Evolutionary conservation across 2,329 filamentous ascomycete species (phyloP).

Genomic region (Venturia aucupariae): DNA sequence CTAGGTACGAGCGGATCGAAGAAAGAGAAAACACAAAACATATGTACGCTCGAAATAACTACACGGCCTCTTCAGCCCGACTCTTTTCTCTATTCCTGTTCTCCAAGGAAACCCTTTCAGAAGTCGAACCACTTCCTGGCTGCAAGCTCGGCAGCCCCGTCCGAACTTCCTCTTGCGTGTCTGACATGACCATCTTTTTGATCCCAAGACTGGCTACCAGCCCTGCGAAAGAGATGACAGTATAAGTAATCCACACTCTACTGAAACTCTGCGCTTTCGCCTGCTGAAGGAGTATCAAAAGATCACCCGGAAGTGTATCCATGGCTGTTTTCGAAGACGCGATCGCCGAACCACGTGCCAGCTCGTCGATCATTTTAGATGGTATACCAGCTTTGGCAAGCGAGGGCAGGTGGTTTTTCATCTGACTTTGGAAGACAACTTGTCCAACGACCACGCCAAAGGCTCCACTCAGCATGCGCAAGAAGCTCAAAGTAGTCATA

Average conservation of each 20-base stretch:
- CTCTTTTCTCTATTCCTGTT: neutral
- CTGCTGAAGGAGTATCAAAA: conserved; percentile 30
- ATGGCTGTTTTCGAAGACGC: conserved; percentile 46
- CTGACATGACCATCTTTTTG: conserved; percentile 22
- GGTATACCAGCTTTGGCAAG: conserved; percentile 37
- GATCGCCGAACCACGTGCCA: conserved; percentile 26
- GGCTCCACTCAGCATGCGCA: conserved; percentile 54
- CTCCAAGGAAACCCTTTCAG: neutral
- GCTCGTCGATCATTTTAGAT: conserved; percentile 34
- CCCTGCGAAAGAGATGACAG: conserved; percentile 30
- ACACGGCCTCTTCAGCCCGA: neutral
- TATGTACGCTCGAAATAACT: neutral
- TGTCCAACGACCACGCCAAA: conserved; percentile 60
- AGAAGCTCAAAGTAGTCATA: conserved; percentile 52
- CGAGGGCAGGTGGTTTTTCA: conserved; percentile 46
- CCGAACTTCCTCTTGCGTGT: conserved; percentile 13
- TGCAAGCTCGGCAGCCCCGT: conserved; percentile 1
- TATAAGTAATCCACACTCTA: conserved; percentile 44
- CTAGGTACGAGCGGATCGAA: neutral
- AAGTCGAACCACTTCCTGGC: neutral
- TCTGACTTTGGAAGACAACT: conserved; percentile 64
- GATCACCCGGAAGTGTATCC: conserved; percentile 33
- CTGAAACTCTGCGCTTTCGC: conserved; percentile 36
- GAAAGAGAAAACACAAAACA: neutral
- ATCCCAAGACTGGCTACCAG: conserved; percentile 27